Conservation (phyloP, 805 yeast genomes). For the Starmerella asiatica region DNA sequence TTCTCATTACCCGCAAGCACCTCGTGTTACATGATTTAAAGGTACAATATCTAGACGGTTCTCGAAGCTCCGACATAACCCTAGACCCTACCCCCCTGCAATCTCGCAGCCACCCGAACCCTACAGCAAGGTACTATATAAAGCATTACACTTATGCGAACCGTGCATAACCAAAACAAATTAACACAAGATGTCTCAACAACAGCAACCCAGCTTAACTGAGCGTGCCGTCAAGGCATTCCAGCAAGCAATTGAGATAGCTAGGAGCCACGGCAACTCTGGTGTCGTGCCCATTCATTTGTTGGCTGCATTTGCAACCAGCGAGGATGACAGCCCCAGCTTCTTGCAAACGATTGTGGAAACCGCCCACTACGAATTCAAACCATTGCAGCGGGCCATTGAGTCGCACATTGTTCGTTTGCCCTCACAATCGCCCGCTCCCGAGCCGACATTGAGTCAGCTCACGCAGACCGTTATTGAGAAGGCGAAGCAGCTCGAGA, state of each 20-base stretch:
- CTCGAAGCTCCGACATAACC: not conserved
- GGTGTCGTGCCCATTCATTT: constrained; percentile 81
- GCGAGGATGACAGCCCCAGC: constrained; percentile 40
- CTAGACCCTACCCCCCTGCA: not conserved
- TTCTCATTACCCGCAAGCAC: too few species aligned
- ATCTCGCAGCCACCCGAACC: not conserved
- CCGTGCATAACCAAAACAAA: too few species aligned
- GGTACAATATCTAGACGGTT: not conserved
- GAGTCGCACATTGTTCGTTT: constrained; percentile 69
- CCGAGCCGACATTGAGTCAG: constrained; percentile 64
- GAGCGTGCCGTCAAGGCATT: constrained; percentile 81
- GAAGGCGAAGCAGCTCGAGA: constrained; percentile 62
- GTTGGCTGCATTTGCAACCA: constrained; percentile 75
- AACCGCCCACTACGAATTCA: constrained; percentile 81
- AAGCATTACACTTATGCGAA: too few species aligned
- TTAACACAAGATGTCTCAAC: constrained; percentile 15
- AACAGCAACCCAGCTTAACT: constrained; percentile 45
- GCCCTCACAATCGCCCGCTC: constrained; percentile 84
- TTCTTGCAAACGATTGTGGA: constrained; percentile 74
- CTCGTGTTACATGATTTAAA: too few species aligned
- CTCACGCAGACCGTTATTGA: constrained; percentile 63
- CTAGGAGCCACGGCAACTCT: constrained; percentile 71
- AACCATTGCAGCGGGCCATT: constrained; percentile 59
- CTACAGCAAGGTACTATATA: not conserved
- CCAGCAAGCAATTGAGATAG: constrained; percentile 65